These are phyloP conservation scores for Vachellia collinsii DNA, from an alignment of 306 rosid genomes.

Conservation along the genomic window DNA sequence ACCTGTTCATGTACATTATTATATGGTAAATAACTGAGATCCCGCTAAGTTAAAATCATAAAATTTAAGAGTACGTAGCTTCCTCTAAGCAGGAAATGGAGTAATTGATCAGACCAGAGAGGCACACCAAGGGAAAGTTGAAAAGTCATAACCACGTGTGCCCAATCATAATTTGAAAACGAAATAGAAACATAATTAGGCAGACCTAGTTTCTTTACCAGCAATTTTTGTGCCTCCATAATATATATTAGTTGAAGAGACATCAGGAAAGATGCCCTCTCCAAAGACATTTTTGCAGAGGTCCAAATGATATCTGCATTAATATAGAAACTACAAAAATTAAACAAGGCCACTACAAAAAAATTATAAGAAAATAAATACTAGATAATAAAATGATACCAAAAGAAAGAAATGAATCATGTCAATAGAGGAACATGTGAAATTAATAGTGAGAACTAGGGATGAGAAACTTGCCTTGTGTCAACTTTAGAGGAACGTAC, in stretches of 20 bases:
- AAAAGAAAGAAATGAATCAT: background rate
- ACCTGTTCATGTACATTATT: slow-evolving; percentile 57
- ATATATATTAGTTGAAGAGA: slow-evolving; percentile 71
- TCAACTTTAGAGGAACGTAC: slow-evolving; percentile 82
- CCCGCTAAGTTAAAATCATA: slow-evolving; percentile 16
- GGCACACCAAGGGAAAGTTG: slow-evolving; percentile 8
- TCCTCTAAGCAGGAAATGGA: background rate
- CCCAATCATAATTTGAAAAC: background rate
- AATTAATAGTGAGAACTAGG: slow-evolving; percentile 3
- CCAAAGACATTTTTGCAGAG: slow-evolving; percentile 95
- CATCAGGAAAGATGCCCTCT: slow-evolving; percentile 84
- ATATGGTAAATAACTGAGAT: slow-evolving; percentile 31
- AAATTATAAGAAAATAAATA: background rate
- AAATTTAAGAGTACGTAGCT: slow-evolving; percentile 9
- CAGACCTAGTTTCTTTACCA: slow-evolving; percentile 49
- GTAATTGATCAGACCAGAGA: background rate
- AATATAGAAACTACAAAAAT: slow-evolving; percentile 31
- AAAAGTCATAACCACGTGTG: background rate
- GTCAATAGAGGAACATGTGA: slow-evolving; percentile 13
- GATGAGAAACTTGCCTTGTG: slow-evolving; percentile 56
- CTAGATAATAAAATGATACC: background rate
- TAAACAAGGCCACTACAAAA: slow-evolving; percentile 25
- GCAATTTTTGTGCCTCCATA: slow-evolving; percentile 94
- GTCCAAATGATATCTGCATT: slow-evolving; percentile 86
- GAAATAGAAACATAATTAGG: slow-evolving; percentile 15